phyloP scores from a whole-genome alignment of 225 moss, liverwort and hornwort genomes.

The Asterella californica region DNA sequence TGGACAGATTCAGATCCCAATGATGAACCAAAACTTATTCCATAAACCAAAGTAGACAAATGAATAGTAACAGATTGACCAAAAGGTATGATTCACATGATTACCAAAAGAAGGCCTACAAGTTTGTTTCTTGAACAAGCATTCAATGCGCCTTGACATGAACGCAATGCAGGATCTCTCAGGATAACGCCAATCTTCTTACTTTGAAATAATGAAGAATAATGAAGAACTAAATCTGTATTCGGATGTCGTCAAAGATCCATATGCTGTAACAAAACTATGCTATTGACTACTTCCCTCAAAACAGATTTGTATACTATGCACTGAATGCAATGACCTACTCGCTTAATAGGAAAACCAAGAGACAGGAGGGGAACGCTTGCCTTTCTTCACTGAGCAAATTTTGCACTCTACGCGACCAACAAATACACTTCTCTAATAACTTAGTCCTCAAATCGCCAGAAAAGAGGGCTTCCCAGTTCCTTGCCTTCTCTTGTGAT shows the following conservation, averaged over 20 bases:
- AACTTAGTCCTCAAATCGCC: constrained; percentile 20
- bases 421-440: constrained; percentile 21
- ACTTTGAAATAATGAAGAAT: not conserved
- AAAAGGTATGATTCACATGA: not conserved
- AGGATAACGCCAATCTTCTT: not conserved
- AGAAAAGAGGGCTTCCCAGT: constrained; percentile 27
- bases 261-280: not conserved
- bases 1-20: constrained; percentile 18
- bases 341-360: constrained; percentile 11
- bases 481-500: constrained; percentile 24
- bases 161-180: constrained; percentile 7
- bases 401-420: constrained; percentile 25
- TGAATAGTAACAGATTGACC: not conserved
- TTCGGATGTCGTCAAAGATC: not conserved
- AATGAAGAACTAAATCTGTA: not conserved
- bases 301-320: constrained; percentile 1
- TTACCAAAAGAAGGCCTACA: not conserved
- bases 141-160: not conserved
- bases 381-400: constrained; percentile 26
- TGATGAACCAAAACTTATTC: not conserved
- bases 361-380: constrained; percentile 12
- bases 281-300: not conserved
- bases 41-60: not conserved
- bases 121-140: not conserved
- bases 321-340: constrained; percentile 19